These are phyloP conservation scores for Chaetomium tenue DNA, from an alignment of 495 filamentous ascomycete species.

Conservation along the genomic window DNA sequence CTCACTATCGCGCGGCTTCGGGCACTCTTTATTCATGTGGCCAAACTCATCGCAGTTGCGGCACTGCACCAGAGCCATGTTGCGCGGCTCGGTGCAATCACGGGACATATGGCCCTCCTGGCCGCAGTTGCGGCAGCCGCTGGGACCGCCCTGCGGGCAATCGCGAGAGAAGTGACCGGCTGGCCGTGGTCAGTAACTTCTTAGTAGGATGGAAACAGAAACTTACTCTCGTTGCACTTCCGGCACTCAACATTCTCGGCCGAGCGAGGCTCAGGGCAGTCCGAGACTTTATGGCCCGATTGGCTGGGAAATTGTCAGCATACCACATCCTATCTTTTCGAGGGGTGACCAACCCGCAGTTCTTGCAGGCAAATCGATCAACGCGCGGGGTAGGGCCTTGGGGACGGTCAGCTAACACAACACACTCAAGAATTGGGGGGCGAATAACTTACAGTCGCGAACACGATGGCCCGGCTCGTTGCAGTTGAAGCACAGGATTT, in stretches of 20 bases:
- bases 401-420: constrained; percentile 30
- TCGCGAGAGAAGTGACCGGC: constrained; percentile 82
- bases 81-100: constrained; percentile 58
- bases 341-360: constrained; percentile 64
- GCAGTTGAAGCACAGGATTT: constrained; percentile 78
- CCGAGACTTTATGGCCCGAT: constrained; percentile 41
- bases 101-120: constrained; percentile 62
- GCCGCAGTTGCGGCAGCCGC: constrained; percentile 67
- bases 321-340: background rate
- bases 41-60: constrained; percentile 74
- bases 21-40: constrained; percentile 70
- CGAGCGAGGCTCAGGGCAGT: constrained; percentile 62
- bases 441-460: constrained; percentile 63
- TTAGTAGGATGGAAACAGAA: background rate
- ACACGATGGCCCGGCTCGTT: constrained; percentile 63
- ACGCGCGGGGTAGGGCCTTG: constrained; percentile 51
- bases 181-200: constrained; percentile 34
- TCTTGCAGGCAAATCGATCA: constrained; percentile 69
- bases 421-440: constrained; percentile 12
- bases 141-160: constrained; percentile 61
- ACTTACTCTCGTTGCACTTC: constrained; percentile 66
- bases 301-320: constrained; percentile 34
- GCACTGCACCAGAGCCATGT: constrained; percentile 64
- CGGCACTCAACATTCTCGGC: constrained; percentile 76
- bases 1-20: constrained; percentile 70